Evolutionary conservation across 176 grass and related monocot species (phyloP), one percentile per base, ranked within the genome.

Genomic region (Oryza australiensis): DNA sequence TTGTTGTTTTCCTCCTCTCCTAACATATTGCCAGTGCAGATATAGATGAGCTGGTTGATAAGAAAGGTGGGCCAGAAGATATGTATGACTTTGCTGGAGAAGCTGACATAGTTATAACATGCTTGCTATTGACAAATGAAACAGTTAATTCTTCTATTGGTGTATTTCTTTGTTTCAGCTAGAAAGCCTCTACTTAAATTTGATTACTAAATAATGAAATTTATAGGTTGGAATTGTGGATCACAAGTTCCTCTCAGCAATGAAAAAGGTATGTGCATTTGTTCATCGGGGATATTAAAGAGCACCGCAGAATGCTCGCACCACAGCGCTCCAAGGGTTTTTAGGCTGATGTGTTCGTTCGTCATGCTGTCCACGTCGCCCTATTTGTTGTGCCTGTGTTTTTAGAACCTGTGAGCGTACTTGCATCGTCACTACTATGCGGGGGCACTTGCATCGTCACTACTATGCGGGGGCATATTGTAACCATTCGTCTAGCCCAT

Each of bases 141-240:
- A 86, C 95, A 62, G 90, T 94, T 86, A 89, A 28, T 78, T 53
- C 35, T 3, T 75, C 43, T 68, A 16, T 67, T 64, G 40, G 24
- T 46, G 24, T 27, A 85, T 80, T 80, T 85, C 26, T 57, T 68
- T 41, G 29, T 8, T 33, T 74, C n/a, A 15, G 22, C 23, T 0
- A 43, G 30, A 63, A 3, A 40, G 22, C 12, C 35, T 80, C 15
- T 80, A 32, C 7, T 30, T 67, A 14, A 69, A 26, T 40, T 57
- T 80, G 23, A 48, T 79, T 55, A 75, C 48, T 9, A 77, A 78
- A 33, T 46, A 26, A 88, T 86, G 10, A 70, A 80, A 62, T 76
- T 93, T 91, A 76, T 69, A 98, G 95, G 76, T 84, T 74, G 90
- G 90, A 53, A 93, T 93, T 53, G 87, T 98, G 62, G 84, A 90